Evolutionary conservation across 192 early-diverging fungal species (phyloP), one percentile per base, ranked within the genome.

Genomic region (Powellomyces hirtus): DNA sequence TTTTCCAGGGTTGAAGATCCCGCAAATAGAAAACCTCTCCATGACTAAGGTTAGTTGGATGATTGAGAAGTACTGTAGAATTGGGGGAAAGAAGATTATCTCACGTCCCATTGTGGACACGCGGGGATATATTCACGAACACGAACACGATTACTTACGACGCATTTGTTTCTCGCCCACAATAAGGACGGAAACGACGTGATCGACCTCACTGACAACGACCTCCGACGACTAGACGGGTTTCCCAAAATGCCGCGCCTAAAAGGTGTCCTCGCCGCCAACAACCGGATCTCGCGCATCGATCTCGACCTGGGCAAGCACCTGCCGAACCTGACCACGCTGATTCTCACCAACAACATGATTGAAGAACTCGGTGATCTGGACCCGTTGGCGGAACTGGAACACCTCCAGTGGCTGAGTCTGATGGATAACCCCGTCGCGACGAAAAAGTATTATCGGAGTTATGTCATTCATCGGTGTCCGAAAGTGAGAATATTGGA

Each of bases 191-290:
- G 86, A 57, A 89, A 97, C 82, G 96, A 98, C 75, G 83, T 92
- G 10, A 79, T 99, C 42, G 93, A 99, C 76, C 78, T 99, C 34
- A 92, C 92, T 59, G 86, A 94, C 74, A 99, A 99, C 76, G 93
- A 93, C 31, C 79, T 99, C 35, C 82, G 90, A 22, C 68, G 83
- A 5, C 77, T 99, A 2, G 89, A 88, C 46, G 93, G 95, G 75
- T 97, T 99, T 61, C 97, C 97, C 6, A 77, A 74, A 10, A 84
- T 98, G 63, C 37, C 67, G 1, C 88, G 94, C 16, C 85, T 99
- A 24, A 83, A 82, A 38, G 75, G 80, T 30, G 75, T 99, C 33
- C 81, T 96, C 35, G 72, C 91, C 16, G 84, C 89, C 40, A 93
- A 95, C 79, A 99, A 99, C 84, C 89, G 96, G 34, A 90, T 99